Percentiles rank a stretch among this genome's conserved stretches.
Conservation (phyloP, 805 yeast species). For the Metschnikowia lochheadii region DNA sequence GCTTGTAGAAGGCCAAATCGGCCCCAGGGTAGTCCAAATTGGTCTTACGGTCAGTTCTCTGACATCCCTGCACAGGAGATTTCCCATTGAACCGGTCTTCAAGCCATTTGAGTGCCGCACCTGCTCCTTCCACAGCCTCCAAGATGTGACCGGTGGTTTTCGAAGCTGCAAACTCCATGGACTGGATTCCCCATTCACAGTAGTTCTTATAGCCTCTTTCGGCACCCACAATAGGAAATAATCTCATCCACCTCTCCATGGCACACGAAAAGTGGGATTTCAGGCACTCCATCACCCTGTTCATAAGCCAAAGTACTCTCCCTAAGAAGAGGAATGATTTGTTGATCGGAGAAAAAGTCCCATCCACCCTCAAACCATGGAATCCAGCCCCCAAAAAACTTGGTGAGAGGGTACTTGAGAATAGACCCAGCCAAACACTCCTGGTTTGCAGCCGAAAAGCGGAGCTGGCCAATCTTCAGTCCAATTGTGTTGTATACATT, state of each 20-base stretch:
- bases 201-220: slow-evolving; percentile 22
- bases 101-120: slow-evolving; percentile 14
- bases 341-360: neutral
- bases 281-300: slow-evolving; percentile 15
- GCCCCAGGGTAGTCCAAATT: slow-evolving; percentile 13
- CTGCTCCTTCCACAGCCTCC: slow-evolving; percentile 16
- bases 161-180: slow-evolving; percentile 26
- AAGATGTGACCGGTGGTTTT: slow-evolving; percentile 24
- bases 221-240: slow-evolving; percentile 19
- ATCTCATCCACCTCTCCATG: slow-evolving; percentile 23
- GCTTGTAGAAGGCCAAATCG: slow-evolving; percentile 4
- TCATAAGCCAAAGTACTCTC: slow-evolving; percentile 7
- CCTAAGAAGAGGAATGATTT: neutral
- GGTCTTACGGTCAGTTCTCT: slow-evolving; percentile 7
- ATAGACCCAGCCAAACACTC: neutral
- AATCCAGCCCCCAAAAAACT: neutral
- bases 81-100: slow-evolving; percentile 11
- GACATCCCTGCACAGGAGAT: slow-evolving; percentile 9
- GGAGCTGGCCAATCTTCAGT: neutral
- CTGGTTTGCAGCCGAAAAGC: neutral
- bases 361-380: neutral
- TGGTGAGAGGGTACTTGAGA: neutral
- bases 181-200: slow-evolving; percentile 27
- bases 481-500: neutral
- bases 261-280: slow-evolving; percentile 24